These are phyloP conservation scores for Kernera saxatilis DNA, from an alignment of 345 rosid genomes.

Conservation along the genomic window DNA sequence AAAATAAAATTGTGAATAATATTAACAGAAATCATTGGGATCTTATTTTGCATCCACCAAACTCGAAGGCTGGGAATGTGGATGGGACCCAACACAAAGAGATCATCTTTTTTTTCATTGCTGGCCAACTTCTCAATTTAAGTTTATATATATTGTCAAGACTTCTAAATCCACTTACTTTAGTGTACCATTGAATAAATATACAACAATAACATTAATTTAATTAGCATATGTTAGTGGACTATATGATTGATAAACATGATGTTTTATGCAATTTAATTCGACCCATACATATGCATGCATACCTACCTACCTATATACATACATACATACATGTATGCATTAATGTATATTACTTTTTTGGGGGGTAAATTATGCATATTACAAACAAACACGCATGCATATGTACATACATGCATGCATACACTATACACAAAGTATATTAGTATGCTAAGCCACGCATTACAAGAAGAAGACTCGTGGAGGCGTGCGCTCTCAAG, in stretches of 20 bases:
- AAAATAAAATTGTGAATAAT: background rate
- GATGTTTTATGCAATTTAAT: background rate
- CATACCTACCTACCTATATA: background rate
- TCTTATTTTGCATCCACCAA: slow-evolving; percentile 28
- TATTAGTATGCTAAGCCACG: background rate
- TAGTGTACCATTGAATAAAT: background rate
- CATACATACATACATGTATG: background rate
- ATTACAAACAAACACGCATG: too few species aligned
- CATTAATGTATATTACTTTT: background rate
- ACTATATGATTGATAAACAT: background rate
- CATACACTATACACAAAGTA: background rate
- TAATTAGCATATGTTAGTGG: background rate
- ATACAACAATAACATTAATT: background rate
- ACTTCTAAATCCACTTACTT: background rate
- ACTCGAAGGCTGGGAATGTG: background rate
- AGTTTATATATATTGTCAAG: background rate
- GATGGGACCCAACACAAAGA: background rate
- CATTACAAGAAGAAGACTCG: too few species aligned
- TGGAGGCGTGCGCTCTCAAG: too few species aligned
- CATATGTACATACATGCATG: too few species aligned
- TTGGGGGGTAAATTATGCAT: too few species aligned
- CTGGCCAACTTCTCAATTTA: background rate
- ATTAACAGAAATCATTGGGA: slow-evolving; percentile 21
- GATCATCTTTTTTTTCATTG: background rate
- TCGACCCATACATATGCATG: background rate